These are phyloP conservation scores for Cucumis cinereus DNA, from an alignment of 306 rosid species.

Conservation along the genomic window DNA sequence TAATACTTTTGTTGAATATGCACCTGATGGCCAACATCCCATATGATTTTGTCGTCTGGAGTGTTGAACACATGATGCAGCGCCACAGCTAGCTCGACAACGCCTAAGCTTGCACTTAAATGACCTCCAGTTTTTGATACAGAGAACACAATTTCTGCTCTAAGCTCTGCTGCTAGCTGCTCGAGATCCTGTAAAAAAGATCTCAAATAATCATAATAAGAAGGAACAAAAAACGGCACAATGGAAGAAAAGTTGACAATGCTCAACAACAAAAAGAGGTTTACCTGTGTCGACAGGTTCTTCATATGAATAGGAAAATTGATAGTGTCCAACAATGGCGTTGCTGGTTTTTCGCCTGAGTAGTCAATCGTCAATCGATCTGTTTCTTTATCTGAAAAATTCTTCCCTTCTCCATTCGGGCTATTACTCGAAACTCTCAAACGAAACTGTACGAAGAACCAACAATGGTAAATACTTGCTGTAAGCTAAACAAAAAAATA, in stretches of 20 bases:
- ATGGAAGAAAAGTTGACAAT: neutral
- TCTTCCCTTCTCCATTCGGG: conserved; percentile 26
- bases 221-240: neutral
- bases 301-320: conserved; percentile 76
- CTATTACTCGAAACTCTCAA: conserved; percentile 37
- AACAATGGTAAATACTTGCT: neutral
- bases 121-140: conserved; percentile 77
- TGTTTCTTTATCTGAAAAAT: conserved; percentile 28
- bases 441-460: conserved; percentile 24
- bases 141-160: conserved; percentile 57
- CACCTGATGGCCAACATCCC: conserved; percentile 99
- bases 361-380: conserved; percentile 49
- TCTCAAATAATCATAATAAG: neutral
- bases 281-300: conserved; percentile 53
- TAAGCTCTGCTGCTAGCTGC: conserved; percentile 69
- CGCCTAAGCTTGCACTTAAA: conserved; percentile 93
- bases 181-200: conserved; percentile 51
- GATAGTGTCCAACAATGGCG: conserved; percentile 78
- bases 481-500: neutral
- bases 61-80: conserved; percentile 80
- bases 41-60: conserved; percentile 74
- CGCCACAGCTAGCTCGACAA: conserved; percentile 72
- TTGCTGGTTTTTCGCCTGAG: conserved; percentile 41
- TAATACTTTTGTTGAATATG: neutral
- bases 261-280: neutral